Base-by-base conservation (phyloP, 441 rosid species). In the Hura crepitans region DNA sequence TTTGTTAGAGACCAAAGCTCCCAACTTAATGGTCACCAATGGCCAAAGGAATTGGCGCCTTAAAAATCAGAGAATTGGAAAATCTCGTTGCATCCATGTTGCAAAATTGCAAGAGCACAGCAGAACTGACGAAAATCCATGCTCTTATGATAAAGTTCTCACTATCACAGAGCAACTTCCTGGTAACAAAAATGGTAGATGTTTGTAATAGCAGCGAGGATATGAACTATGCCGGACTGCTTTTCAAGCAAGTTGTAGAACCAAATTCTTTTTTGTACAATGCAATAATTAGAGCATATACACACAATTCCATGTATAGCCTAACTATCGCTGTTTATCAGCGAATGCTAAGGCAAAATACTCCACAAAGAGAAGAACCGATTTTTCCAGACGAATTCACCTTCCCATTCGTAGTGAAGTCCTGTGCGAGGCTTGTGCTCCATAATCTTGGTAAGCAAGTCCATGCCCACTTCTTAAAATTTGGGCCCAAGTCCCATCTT, bases 151-250 rank as follows among this genome's bases (percentile, higher is more conserved):
- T 82, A 66, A 62, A 67, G 35, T 72, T 75, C 73, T 82, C 87
- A 14, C 71, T 88, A 30, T 77, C 83, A 6, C 85, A 80, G 72
- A 86, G 89, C n/a, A n/a, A n/a, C n/a, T n/a, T n/a, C n/a, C n/a
- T 81, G 68, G 77, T 77, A 54, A 86, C 90, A 15, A 85, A 84
- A 78, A 83, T 85, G 88, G 76, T 88, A 54, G 85, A 82, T 62
- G 68, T 61, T 28, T 85, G 90, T 65, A 84, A 78, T 47, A 67
- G 53, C 7, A 22, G 61, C 4, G 74, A 79, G 22, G 86, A 80
- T 50, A 66, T 82, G 63, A 71, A 70, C 5, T 86, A 85, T 47
- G 82, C 85, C 28, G 65, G 66, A 6, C 77, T 59, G 64, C 83
- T 88, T 66, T 86, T 82, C 60, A 62, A 79, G 15, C 79, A 79